These are phyloP conservation scores for Penicillium sp. DNA, from an alignment of 2,329 filamentous ascomycete species.

Conservation along the genomic window DNA sequence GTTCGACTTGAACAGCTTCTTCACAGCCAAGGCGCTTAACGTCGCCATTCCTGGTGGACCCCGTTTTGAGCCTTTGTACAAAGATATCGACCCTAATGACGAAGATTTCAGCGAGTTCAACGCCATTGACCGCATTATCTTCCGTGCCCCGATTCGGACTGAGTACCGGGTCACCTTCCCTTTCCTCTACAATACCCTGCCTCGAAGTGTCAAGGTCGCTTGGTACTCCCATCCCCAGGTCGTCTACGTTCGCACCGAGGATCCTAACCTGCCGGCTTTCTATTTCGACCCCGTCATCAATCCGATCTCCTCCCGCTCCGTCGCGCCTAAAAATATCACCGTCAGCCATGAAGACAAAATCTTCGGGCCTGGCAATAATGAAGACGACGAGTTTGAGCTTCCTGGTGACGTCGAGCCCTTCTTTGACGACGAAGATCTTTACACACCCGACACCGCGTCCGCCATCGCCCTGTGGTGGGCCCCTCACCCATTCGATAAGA, in stretches of 20 bases:
- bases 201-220: constrained; percentile 85
- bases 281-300: constrained; percentile 98
- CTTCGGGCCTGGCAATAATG: constrained; percentile 76
- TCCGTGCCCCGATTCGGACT: constrained; percentile 88
- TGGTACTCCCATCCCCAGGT: constrained; percentile 94
- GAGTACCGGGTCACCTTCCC: constrained; percentile 95
- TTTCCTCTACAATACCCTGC: constrained; percentile 93
- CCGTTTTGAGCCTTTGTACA: constrained; percentile 94
- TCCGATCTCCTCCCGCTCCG: constrained; percentile 90
- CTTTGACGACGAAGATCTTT: constrained; percentile 81
- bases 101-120: constrained; percentile 99
- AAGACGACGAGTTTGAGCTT: constrained; percentile 82
- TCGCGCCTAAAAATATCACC: constrained; percentile 90
- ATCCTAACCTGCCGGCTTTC: constrained; percentile 86
- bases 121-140: constrained; percentile 98
- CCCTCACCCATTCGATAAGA: constrained; percentile 89
- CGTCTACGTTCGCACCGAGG: constrained; percentile 84
- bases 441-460: constrained; percentile 81
- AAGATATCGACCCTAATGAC: constrained; percentile 97
- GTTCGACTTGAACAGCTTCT: constrained; percentile 90
- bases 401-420: constrained; percentile 81
- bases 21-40: constrained; percentile 94
- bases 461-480: constrained; percentile 98
- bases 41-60: constrained; percentile 97
- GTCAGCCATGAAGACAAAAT: constrained; percentile 90